phyloP scores from a whole-genome alignment of 139 green algal genomes.

The Coelastrella sp. region DNA sequence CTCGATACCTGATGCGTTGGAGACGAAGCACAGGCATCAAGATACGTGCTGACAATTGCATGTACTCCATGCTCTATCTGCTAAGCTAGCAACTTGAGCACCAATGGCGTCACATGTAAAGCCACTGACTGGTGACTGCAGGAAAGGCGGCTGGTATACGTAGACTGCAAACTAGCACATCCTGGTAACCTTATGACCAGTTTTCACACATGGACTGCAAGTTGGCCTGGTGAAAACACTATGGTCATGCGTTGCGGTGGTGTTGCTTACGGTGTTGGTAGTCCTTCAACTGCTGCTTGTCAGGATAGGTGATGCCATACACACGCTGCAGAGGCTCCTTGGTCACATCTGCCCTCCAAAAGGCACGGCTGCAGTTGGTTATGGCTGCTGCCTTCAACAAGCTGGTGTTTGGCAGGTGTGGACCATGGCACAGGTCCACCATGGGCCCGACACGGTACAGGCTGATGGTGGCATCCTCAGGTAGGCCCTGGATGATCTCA shows the following conservation, averaged over 20 bases:
- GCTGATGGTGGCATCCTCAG: conserved; percentile 89
- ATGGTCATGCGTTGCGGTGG: background rate
- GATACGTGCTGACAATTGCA: background rate
- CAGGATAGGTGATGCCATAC: conserved; percentile 97
- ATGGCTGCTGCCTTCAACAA: conserved; percentile 86
- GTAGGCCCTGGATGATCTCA: conserved; percentile 94
- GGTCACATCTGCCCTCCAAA: conserved; percentile 91
- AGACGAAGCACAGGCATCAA: background rate
- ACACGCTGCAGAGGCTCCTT: conserved; percentile 91
- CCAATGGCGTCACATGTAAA: background rate
- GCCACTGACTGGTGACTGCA: too few species aligned
- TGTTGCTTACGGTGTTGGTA: conserved; percentile 84
- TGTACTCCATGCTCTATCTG: background rate
- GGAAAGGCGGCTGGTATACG: too few species aligned
- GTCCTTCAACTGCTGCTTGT: conserved; percentile 94
- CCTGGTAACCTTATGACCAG: too few species aligned
- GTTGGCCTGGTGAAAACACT: background rate
- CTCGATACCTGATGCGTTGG: conserved; percentile 65
- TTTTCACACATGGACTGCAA: too few species aligned
- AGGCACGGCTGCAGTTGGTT: conserved; percentile 80
- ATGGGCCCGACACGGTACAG: conserved; percentile 93
- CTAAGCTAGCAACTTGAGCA: background rate
- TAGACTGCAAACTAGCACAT: too few species aligned
- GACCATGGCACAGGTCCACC: conserved; percentile 96
- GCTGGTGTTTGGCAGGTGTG: conserved; percentile 94